Evolutionary conservation across 495 filamentous ascomycete genomes (phyloP), one percentile per base, ranked within the genome.

Genomic region (Aspergillus funiculosus): DNA sequence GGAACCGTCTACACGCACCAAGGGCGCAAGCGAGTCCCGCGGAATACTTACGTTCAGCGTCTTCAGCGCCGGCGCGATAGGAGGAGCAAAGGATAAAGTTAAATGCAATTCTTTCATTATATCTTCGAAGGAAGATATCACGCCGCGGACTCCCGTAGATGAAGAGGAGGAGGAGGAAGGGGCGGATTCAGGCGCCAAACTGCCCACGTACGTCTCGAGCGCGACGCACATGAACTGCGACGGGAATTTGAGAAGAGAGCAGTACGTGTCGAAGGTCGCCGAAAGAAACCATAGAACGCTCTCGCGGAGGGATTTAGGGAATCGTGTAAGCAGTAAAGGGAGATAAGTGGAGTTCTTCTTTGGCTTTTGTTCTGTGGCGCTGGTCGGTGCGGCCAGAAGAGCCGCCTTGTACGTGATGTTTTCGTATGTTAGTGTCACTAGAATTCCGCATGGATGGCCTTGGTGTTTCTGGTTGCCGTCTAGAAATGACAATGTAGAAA

Each of bases 251-350:
- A 78, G 51, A 0, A 56, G 45, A 7, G 73, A 69, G 38, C 61
- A 61, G 52, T 73, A 69, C 0, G 67, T 60, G 50, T 81, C 78
- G 52, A 81, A 81, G 17, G 63, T 78, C 1, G 69, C 46, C 3
- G 62, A 58, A 1, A 81, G 49, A 45, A 78, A 81, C 0, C 59
- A 40, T 9, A 69, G 47, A 30, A 80, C 67, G 1, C 67, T 71
- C 30, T 76, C 69, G n/a, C 77, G 62, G 11, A 80, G 58, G 1
- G 66, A 38, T 25, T 53, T 69, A 1, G 77, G 76, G 38, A 79
- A 65, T n/a, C 69, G 69, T 1, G 70, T 73, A 30, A 80, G 53
- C 4, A 80, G 58, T n/a, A 80, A 44, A 0, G 77, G 78, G 11
- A 79, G 66, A 36, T 60, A 50, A 2, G 76, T 73, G n/a, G 13